Base-by-base conservation (phyloP, 345 rosid genomes). In the Abelmoschus esculentus region DNA sequence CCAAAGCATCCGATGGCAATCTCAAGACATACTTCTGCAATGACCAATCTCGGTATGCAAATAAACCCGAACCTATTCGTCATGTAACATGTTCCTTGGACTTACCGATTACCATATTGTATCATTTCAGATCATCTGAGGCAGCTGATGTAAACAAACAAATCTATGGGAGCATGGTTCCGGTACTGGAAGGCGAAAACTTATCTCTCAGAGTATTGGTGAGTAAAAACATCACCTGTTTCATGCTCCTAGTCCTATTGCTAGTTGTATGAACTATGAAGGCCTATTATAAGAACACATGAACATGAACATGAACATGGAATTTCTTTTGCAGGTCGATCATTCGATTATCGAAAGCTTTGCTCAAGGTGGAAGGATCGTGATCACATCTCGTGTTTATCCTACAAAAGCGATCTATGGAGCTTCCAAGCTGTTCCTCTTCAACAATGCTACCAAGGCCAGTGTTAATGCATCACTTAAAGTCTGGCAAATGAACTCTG, bases 321-420 rank as follows among this genome's bases (percentile, higher is more conserved):
- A 26, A 57, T 26, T 34, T 42, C 12, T 22, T 42, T 9, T 12
- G 3, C 71, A 88, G 91, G 85, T 89, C 69, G 95, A 90, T 78
- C 98, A 93, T 82, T 85, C 96, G 3, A 83, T 89, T 7, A 80
- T 89, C 8, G 96, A 89, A 77, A 85, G 86, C 70, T 90, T 89
- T 61, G 98, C 87, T 26, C 97, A 85, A 80, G 92, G 92, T 29
- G 98, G 97, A 12, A 82, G 98, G 77, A 73, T 89, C 53, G 63
- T 75, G 54, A 86, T 89, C 32, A 81, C 96, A 1, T 81, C 93
- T 3, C 64, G 97, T 61, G 85, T 82, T 13, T 93, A 87, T 78
- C 96, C 98, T 14, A 93, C 93, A 13, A 83, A 66, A 69, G 97
- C 96, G 10, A 81, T 93, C 32, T 84, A 88, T 17, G 92, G 87